phyloP scores from a whole-genome alignment of 495 filamentous ascomycete genomes.

The Talaromyces ruber region DNA sequence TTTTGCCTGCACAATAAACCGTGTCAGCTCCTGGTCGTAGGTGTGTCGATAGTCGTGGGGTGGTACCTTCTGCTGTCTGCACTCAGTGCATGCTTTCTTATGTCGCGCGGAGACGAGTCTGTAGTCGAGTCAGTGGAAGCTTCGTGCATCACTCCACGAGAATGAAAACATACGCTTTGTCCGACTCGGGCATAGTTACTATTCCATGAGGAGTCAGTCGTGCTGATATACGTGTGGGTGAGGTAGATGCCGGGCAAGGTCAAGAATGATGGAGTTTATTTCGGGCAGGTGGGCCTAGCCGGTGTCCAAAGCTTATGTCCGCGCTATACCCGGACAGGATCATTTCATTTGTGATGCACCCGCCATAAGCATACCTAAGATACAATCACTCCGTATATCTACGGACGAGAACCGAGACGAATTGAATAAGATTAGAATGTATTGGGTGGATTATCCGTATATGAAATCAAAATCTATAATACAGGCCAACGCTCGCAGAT shows the following conservation, averaged over 20 bases:
- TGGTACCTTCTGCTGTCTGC: conserved; percentile 36
- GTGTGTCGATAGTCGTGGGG: not conserved
- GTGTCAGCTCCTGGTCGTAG: not conserved
- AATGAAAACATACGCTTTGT: not conserved
- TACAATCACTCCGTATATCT: not conserved
- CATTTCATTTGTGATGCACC: no score
- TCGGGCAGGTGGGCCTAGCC: not conserved
- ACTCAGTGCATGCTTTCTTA: conserved; percentile 38
- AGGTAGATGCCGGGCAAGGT: not conserved
- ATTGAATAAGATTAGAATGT: not conserved
- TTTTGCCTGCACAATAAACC: conserved; percentile 12
- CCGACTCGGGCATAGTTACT: not conserved
- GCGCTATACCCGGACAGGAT: not conserved
- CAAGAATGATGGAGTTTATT: not conserved
- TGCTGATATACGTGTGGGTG: not conserved
- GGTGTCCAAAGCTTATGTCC: not conserved
- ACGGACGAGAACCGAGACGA: not conserved
- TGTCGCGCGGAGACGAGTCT: not conserved
- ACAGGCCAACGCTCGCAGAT: not conserved
- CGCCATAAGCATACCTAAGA: no score
- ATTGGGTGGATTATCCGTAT: not conserved
- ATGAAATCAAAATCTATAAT: not conserved
- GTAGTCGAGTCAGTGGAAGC: not conserved
- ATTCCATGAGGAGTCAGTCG: not conserved
- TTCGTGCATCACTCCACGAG: not conserved